These are phyloP conservation scores for Rheum nobile DNA, from an alignment of 148 eudicot genomes.

Conservation along the genomic window DNA sequence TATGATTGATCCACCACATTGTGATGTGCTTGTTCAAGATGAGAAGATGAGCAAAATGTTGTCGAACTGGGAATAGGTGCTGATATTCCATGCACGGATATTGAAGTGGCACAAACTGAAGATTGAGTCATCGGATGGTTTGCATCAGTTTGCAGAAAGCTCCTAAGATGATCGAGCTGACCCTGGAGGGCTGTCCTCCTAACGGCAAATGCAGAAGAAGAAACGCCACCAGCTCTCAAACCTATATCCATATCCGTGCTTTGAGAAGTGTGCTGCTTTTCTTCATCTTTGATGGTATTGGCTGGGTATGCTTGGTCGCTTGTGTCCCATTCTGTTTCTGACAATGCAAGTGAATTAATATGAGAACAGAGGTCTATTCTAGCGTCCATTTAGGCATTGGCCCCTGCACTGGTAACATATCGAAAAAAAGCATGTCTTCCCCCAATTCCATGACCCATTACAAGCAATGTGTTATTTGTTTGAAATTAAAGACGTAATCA, in stretches of 20 bases:
- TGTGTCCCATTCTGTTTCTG: conserved; percentile 7
- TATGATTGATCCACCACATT: conserved; percentile 12
- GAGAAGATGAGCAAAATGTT: conserved; percentile 41
- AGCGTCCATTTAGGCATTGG: conserved; percentile 43
- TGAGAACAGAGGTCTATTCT: conserved; percentile 57
- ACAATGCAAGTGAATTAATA: conserved; percentile 25
- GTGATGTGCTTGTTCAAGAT: conserved; percentile 13
- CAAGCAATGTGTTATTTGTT: conserved; percentile 50
- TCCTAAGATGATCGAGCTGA: conserved; percentile 53
- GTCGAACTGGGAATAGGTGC: conserved; percentile 64
- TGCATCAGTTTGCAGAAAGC: conserved; percentile 53
- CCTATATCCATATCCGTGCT: conserved; percentile 28
- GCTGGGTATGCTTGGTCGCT: conserved; percentile 40
- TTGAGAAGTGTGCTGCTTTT: conserved; percentile 22
- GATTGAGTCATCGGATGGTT: conserved; percentile 69
- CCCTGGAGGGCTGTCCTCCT: conserved; percentile 30
- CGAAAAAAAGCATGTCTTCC: conserved; percentile 1
- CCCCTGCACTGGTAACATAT: conserved; percentile 53
- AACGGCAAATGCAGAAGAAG: conserved; percentile 22
- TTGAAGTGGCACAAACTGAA: conserved; percentile 74
- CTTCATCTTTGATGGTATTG: conserved; percentile 25
- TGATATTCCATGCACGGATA: conserved; percentile 56
- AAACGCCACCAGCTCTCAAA: conserved; percentile 34
- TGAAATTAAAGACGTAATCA: conserved; percentile 25
- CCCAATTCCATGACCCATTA: conserved; percentile 22